These are phyloP conservation scores for Parascedosporium putredinis DNA, from an alignment of 2,329 filamentous ascomycete species.

Conservation along the genomic window DNA sequence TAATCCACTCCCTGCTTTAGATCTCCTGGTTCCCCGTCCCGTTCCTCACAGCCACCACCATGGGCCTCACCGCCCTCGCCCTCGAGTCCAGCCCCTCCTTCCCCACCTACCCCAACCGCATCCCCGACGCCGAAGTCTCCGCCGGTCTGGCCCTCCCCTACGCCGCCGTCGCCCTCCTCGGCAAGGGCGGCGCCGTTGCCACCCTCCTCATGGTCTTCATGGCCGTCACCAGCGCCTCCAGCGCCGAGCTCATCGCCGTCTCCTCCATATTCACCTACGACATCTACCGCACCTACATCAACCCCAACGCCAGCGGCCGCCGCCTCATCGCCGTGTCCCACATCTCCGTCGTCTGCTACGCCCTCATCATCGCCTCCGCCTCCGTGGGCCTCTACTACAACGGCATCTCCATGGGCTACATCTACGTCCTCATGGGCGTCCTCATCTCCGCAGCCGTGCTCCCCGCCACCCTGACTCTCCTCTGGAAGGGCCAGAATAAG, in stretches of 20 bases:
- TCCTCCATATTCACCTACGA: conserved; percentile 83
- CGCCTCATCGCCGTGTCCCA: conserved; percentile 74
- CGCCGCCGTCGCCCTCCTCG: conserved; percentile 72
- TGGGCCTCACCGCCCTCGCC: conserved; percentile 73
- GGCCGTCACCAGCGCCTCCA: conserved; percentile 78
- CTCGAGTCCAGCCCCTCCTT: conserved; percentile 64
- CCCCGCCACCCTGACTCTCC: conserved; percentile 67
- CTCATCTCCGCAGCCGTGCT: conserved; percentile 81
- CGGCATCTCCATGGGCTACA: conserved; percentile 76
- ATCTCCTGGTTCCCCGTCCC: conserved; percentile 77
- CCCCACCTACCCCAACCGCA: conserved; percentile 62
- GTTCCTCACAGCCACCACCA: conserved; percentile 79
- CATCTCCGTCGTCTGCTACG: conserved; percentile 58
- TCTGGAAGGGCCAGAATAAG: conserved; percentile 72
- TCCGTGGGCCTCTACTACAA: conserved; percentile 64
- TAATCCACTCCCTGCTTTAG: not conserved
- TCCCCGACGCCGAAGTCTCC: conserved; percentile 63
- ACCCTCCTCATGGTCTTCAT: conserved; percentile 79
- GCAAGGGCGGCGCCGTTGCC: conserved; percentile 67
- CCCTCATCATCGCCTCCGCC: conserved; percentile 67
- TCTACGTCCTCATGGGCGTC: conserved; percentile 85
- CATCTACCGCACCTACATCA: conserved; percentile 78
- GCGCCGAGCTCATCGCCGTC: conserved; percentile 75
- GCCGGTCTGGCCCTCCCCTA: conserved; percentile 79
- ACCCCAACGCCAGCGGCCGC: conserved; percentile 64